Percentiles rank a stretch among this genome's conserved stretches.
phyloP scores from a whole-genome alignment of 2,329 filamentous ascomycete genomes.

The Botrytis sinoallii region DNA sequence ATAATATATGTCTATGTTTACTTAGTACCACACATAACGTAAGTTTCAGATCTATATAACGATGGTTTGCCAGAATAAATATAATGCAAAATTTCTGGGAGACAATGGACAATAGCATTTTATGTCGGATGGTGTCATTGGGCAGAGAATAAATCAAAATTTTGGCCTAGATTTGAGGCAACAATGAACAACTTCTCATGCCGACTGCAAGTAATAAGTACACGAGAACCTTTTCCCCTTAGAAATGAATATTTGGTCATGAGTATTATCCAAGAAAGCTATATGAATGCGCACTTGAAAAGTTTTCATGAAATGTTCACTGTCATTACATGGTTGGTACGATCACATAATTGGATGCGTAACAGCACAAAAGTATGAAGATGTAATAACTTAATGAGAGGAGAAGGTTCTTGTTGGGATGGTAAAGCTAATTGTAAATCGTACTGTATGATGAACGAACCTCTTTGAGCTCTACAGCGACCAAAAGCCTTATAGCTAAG shows the following conservation, averaged over 20 bases:
- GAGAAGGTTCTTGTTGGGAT: not conserved
- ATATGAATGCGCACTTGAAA: not conserved
- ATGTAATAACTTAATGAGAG: not conserved
- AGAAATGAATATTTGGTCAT: not conserved
- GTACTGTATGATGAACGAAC: not conserved
- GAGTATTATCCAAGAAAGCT: not conserved
- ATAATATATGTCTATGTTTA: not conserved
- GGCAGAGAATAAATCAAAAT: not conserved
- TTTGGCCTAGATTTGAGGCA: not conserved
- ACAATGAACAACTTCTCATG: not conserved
- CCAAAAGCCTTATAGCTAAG: not conserved
- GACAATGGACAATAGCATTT: not conserved
- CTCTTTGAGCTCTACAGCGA: not conserved
- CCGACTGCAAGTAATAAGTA: no score
- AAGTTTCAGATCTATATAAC: no score
- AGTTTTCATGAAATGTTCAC: no score
- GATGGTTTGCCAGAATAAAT: no score
- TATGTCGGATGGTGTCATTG: not conserved
- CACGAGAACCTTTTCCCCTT: not conserved
- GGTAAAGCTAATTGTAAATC: no score
- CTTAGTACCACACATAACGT: fast-evolving
- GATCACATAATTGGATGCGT: not conserved
- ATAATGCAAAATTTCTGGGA: not conserved
- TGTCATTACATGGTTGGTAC: not conserved
- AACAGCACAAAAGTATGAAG: fast-evolving